Evolutionary conservation across 495 filamentous ascomycete species (phyloP), one percentile per base, ranked within the genome.

Genomic region (Hyaloscypha bicolor): DNA sequence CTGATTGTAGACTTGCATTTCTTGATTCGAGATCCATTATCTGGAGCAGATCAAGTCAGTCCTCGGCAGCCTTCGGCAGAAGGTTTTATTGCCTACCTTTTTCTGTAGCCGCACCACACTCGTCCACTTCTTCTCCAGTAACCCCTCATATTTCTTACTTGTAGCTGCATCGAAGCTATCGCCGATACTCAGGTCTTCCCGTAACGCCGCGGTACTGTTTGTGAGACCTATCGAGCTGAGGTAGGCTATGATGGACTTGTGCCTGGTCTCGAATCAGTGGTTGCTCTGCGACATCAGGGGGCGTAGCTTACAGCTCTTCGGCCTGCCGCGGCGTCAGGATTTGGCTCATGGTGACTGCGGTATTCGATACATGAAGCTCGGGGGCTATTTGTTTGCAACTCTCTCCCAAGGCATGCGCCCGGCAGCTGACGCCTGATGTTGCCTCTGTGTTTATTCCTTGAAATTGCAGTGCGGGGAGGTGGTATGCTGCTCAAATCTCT

Each of bases 111-210:
- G 84, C 66, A 96, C 91, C 4, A 94, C 90, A 71, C 90, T 93
- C 22, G 94, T 97, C 93, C 94, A 97, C 81, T 97, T 97, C 81
- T 94, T 96, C 81, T 97, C 94, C 74, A 97, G 75, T 22, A 97
- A 76, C 6, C 90, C 89, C 73, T 94, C 92, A 79, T 97, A 97
- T 78, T 93, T 96, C 80, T 95, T 95, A 39, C 86, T 80, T 9
- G 90, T 93, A 4, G 83, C 79, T 37, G 89, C 84, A 75, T 96
- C 91, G 72, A 95, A 94, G 53, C 79, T 84, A 62, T 90, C 82
- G 22, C 87, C 86, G 6, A 94, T 79, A 42, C 80, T 81, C 4
- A 91, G 76, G 77, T 92, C 89, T 69, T 84, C 77, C 57, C 88
- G 82, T 29, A 97, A 77, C 52, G 89, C 86, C 55, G 87, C 80